Percentiles rank a stretch among this genome's conserved stretches.
Conservation (phyloP, 2,329 filamentous ascomycete genomes). For the Lecanicillium sp. region DNA sequence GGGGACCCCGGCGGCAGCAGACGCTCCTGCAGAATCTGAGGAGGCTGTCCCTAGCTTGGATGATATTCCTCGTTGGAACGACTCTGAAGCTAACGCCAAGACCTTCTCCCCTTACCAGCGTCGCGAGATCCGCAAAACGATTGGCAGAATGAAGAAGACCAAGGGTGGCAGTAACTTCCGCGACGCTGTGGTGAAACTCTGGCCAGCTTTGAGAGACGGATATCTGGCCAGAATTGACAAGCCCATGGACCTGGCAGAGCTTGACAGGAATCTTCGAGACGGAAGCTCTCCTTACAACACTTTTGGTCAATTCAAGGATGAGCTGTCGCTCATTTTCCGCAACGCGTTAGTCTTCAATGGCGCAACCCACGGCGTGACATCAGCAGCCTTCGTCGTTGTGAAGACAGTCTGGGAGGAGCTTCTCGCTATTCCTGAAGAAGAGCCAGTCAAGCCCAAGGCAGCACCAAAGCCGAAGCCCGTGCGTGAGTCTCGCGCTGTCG, state of each 20-base stretch:
- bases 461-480: constrained; percentile 30
- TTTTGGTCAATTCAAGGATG: constrained; percentile 64
- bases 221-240: constrained; percentile 61
- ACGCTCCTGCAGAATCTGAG: constrained; percentile 5
- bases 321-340: constrained; percentile 68
- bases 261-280: constrained; percentile 73
- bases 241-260: constrained; percentile 77
- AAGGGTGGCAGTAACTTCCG: constrained; percentile 71
- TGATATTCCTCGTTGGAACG: constrained; percentile 30
- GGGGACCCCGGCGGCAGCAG: neutral
- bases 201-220: constrained; percentile 68
- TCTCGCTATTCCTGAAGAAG: constrained; percentile 36
- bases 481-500: constrained; percentile 23
- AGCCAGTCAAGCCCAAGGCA: constrained; percentile 51
- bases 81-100: constrained; percentile 34
- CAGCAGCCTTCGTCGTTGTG: constrained; percentile 46
- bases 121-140: constrained; percentile 54
- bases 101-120: constrained; percentile 52
- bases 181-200: constrained; percentile 68
- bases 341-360: constrained; percentile 85
- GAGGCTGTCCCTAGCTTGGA: constrained; percentile 15
- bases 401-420: constrained; percentile 43
- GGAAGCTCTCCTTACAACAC: constrained; percentile 51
- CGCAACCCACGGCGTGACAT: constrained; percentile 62
- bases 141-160: constrained; percentile 77